These are phyloP conservation scores for Aristolochia fimbriata DNA, from an alignment of 164 flowering plant genomes.

Conservation along the genomic window DNA sequence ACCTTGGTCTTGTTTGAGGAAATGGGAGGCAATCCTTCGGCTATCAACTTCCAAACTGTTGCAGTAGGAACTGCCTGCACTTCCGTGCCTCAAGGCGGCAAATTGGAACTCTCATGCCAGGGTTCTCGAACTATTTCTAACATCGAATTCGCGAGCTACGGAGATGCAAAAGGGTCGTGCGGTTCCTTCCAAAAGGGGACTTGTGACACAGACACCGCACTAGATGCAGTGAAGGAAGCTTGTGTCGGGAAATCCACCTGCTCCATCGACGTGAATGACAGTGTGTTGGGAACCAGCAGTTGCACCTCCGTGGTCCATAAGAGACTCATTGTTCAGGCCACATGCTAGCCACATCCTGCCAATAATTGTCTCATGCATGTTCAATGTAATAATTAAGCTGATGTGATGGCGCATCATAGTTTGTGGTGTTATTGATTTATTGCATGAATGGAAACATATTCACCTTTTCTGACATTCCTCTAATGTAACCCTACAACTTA, in stretches of 20 bases:
- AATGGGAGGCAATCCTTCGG: conserved; percentile 44
- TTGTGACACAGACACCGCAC: conserved; percentile 18
- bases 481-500: no score
- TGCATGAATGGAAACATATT: no score
- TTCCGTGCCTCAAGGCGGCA: conserved; percentile 22
- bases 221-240: conserved; percentile 18
- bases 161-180: conserved; percentile 39
- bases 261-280: conserved; percentile 20
- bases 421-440: no score
- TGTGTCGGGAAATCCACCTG: conserved; percentile 48
- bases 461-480: no score
- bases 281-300: conserved; percentile 22
- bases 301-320: conserved; percentile 14
- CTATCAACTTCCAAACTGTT: conserved; percentile 37
- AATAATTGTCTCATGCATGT: no score
- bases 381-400: no score
- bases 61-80: conserved; percentile 30
- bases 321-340: conserved; percentile 38
- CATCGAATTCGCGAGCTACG: conserved; percentile 47
- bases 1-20: conserved; percentile 53
- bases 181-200: conserved; percentile 34
- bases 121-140: conserved; percentile 24
- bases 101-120: conserved; percentile 38
- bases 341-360: conserved; percentile 25
- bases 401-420: no score